Conservation (phyloP, 1,139 yeast genomes). For the Hansenula sp. region DNA sequence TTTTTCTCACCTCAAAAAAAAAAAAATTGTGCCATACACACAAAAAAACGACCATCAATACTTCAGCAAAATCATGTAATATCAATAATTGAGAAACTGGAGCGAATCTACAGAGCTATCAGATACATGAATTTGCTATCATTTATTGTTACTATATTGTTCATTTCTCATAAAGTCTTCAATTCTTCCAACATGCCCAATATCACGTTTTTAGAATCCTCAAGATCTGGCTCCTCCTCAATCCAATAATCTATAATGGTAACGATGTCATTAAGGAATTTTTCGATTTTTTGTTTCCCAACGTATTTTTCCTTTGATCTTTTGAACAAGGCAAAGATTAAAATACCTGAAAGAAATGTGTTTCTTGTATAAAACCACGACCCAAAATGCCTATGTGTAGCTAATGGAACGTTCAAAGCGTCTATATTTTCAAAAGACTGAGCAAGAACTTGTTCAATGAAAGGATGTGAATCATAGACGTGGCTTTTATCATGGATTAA, state of each 20-base stretch:
- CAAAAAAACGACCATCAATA: background rate
- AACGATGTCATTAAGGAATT: slow-evolving; percentile 3
- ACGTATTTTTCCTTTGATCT: slow-evolving; percentile 9
- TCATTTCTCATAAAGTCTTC: slow-evolving; percentile 2
- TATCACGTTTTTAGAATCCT: slow-evolving; percentile 6
- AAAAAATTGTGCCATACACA: background rate
- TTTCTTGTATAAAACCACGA: slow-evolving; percentile 22
- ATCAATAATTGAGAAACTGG: too few relatives aligned
- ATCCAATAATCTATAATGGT: slow-evolving; percentile 15
- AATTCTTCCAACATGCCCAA: slow-evolving; percentile 11
- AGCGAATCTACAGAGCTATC: too few relatives aligned
- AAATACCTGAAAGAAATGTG: slow-evolving; percentile 7
- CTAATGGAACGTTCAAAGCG: slow-evolving; percentile 16
- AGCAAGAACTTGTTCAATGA: slow-evolving; percentile 13
- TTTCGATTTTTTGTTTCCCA: slow-evolving; percentile 6
- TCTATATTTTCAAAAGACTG: slow-evolving; percentile 17
- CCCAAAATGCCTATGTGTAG: slow-evolving; percentile 22
- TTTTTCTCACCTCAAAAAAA: slow-evolving; percentile 22
- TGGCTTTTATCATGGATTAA: slow-evolving; percentile 12
- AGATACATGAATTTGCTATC: too few relatives aligned
- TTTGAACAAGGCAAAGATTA: slow-evolving; percentile 10
- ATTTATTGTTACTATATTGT: too few relatives aligned
- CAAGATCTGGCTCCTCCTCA: slow-evolving; percentile 14
- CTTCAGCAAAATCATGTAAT: too few relatives aligned
- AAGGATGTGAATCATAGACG: slow-evolving; percentile 12